Evolutionary conservation across 805 yeast genomes (phyloP), one percentile per base, ranked within the genome.

Genomic region (Ogataea nitratoaversa): DNA sequence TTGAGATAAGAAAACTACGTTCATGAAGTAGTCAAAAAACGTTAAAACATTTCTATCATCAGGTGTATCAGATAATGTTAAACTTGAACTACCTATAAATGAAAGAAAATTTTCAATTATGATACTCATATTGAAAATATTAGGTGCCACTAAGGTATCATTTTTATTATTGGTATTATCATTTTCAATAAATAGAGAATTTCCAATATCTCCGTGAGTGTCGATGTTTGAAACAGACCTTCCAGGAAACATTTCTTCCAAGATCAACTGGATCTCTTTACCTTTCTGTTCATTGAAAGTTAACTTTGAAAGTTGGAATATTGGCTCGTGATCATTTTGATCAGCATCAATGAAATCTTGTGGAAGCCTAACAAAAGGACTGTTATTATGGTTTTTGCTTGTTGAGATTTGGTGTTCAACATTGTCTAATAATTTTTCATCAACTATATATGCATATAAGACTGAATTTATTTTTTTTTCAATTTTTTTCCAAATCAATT

Each of bases 41-140:
- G 52, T 52, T 18, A 68, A 41, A 7, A 59, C 54, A 14, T 49
- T 48, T 2, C 50, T 45, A 18, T 52, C 43, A 35, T 32, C 55
- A 45, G 18, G 50, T 8, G 50, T 44, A 5, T 52, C 37, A 1
- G 71, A 71, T 9, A 74, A 58, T 4, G 71, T 53, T 2, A 69
- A 51, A 9, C 70, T 64, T 1, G 84, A 65, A 2, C 85, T 79
- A 33, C 84, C 80, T 19, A 79, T 67, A 53, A 86, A 87, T 11
- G 79, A 63, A 35, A 87, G 68, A 29, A 87, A 78, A 29, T 85
- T 81, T 42, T 84, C 95, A 36, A 87, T 61, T 13, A 89, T 73
- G 5, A 84, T 72, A 48, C 90, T 73, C 82, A 90, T 86, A 52
- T 89, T 87, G 61, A 84, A 79, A 13, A 88, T 72, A 53, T 79